Percentiles rank a stretch among this genome's conserved stretches.
These are phyloP conservation scores for Lichenothelia convexa DNA, from an alignment of 495 filamentous ascomycete genomes.

Conservation along the genomic window DNA sequence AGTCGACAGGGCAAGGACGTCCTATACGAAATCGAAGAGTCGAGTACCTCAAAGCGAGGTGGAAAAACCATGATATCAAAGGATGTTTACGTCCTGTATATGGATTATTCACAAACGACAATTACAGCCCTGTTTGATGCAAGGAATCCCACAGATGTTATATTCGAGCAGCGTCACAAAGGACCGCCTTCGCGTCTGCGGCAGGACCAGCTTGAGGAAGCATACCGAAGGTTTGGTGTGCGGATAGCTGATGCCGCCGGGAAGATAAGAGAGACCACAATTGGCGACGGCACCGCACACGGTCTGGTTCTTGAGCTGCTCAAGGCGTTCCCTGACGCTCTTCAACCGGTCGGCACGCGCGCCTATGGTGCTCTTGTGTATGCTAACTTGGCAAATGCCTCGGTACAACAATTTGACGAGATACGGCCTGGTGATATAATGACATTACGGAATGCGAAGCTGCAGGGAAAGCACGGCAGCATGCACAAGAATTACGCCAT, in stretches of 20 bases:
- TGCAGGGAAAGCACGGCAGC: slow-evolving; percentile 86
- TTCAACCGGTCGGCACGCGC: slow-evolving; percentile 66
- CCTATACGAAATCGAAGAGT: slow-evolving; percentile 67
- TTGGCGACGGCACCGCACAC: slow-evolving; percentile 68
- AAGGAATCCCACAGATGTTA: slow-evolving; percentile 48
- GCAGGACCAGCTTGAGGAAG: slow-evolving; percentile 86
- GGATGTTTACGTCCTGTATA: slow-evolving; percentile 69
- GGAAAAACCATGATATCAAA: slow-evolving; percentile 54
- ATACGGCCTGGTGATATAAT: slow-evolving; percentile 89
- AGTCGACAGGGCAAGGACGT: slow-evolving; percentile 59
- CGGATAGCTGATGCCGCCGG: slow-evolving; percentile 50
- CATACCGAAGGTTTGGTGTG: slow-evolving; percentile 57
- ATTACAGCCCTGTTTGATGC: slow-evolving; percentile 66
- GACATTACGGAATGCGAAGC: slow-evolving; percentile 81
- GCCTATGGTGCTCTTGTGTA: slow-evolving; percentile 88
- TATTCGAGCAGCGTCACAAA: slow-evolving; percentile 75
- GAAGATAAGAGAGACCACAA: slow-evolving; percentile 53
- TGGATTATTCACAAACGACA: slow-evolving; percentile 90
- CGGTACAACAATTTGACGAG: slow-evolving; percentile 75
- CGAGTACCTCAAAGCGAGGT: slow-evolving; percentile 43
- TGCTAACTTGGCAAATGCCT: slow-evolving; percentile 83
- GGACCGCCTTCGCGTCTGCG: slow-evolving; percentile 60
- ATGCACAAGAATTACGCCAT: slow-evolving; percentile 85
- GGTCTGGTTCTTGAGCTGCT: slow-evolving; percentile 64
- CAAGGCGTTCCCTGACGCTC: slow-evolving; percentile 47